Base-by-base conservation (phyloP, 371 early-diverging fungal genomes). In the Mortierella sp. region DNA sequence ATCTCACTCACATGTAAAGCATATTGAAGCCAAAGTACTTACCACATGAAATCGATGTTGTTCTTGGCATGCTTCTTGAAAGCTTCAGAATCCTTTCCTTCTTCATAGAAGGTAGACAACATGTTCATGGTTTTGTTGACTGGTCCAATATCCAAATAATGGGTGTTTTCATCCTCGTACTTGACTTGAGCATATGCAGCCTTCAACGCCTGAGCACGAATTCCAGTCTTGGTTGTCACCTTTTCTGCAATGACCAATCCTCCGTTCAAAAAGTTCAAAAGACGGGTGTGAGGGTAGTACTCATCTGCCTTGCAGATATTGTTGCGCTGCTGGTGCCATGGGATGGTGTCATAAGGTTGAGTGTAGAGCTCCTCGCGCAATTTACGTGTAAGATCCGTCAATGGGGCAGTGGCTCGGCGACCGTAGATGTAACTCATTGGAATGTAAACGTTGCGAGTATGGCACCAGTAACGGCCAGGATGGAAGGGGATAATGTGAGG, bases 371-470 rank as follows among this genome's bases (percentile, higher is more conserved):
- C 99, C 76, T 92, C 81, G 2, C 97, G 89, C 68, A 98, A 82
- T 22, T 92, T 86, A 53, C 86, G 74, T 26, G 95, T 94, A 61
- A 97, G 90, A 10, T 87, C 87, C 12, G 86, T 90, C 17, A 86
- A 64, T 35, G 92, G 86, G n/a, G 90, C 86, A 55, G 88, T 79
- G 45, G 90, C 85, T 7, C 91, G 84, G 42, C 82, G 85, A 3
- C 93, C 97, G 84, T 98, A 98, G 43, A 97, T 82, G 72, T 96
- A 97, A 58, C 95, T 89, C 98, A 99, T 99, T 61, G 96, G 94
- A 23, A 98, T 86, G 75, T 96, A 97, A 7, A 98, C 97, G 64
- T 89, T 83, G 15, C 97, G 90, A 12, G 94, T 91, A 75, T 98
- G 98, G 37, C 93, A 91, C 98, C 98, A 98, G 93, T 93, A 94